Base-by-base conservation (phyloP, 2,329 filamentous ascomycete genomes). In the Fusarium concolor region DNA sequence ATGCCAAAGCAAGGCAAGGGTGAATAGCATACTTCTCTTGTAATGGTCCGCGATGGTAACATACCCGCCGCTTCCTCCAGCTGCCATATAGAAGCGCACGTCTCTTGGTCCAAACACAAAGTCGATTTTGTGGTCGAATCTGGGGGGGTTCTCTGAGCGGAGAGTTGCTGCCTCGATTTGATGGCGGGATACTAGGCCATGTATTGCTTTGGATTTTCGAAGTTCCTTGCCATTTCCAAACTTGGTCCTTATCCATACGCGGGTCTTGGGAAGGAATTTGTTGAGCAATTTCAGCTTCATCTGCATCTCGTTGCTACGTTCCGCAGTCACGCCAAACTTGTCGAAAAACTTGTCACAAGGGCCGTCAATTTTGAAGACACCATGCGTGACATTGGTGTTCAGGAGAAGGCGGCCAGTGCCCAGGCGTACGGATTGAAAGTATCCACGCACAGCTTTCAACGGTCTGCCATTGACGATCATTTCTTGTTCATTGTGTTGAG, bases 351-450 rank as follows among this genome's bases (percentile, higher is more conserved):
- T 62, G 1, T 69, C 66, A 4, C 86, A 65, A 0, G 60, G 62
- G 3, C 83, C 80, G 3, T 75, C 66, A 5, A 77, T 72, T 12
- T 81, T 83, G 74, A 88, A 88, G 18, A 87, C 80, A 5, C 82
- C 83, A 64, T 87, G 83, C 0, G 84, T 83, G 11, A 87, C 82
- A 56, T 89, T 88, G 45, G 80, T 79, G 62, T 89, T 89, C 26
- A 88, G 76, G 0, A 89, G 79, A 2, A 88, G 69, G 0, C 85
- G 79, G 3, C 85, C 85, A 0, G 86, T 88, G 1, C 83, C 83
- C 1, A 85, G 77, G 8, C 86, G 84, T 4, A 83, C 80, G 31
- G 85, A 87, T 70, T 86, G 84, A 56, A 87, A 87, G 67, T 85
- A 87, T 2, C 86, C 86, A 17, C 86, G 82, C 2, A 84, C 76